Base-by-base conservation (phyloP, 2,329 filamentous ascomycete species). In the Colletotrichum echinochloae region DNA sequence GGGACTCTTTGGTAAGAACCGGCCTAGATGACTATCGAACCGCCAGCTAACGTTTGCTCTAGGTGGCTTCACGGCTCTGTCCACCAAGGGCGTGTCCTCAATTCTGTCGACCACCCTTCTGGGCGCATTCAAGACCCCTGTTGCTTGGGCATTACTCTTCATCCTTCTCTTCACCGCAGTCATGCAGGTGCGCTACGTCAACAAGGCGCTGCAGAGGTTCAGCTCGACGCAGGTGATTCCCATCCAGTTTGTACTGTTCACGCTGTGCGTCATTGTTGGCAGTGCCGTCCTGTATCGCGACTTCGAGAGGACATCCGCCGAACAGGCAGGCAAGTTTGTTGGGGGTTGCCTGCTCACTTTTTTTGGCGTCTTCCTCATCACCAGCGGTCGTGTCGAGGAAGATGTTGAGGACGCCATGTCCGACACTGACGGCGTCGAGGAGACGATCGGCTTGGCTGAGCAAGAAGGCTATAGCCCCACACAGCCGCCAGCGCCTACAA, bases 201-300 rank as follows among this genome's bases (percentile, higher is more conserved):
- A 98, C 83, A 93, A 88, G 74, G 87, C 88, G 1, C 85, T 99
- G 62, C 95, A 98, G 79, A 90, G 93, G 56, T 99, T 98, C 83
- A 94, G 98, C 80, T 97, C 96, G 8, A 99, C 96, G 0, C 94
- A 98, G 79, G 96, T 99, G 75, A 99, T 99, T 73, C 96, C 96
- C 0, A 96, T 96, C 18, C 96, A 99, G 77, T 99, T 99, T 76
- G 96, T 99, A 60, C 89, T 97, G 73, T 99, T 99, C 80, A 99
- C 96, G 0, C 86, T 99, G 9, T 97, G 93, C 7, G 96, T 98
- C 73, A 98, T 99, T 75, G 87, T 97, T 61, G 96, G 96, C 66
- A 98, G 95, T 76, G 95, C 95, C 1, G 87, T 99, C 11, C 83
- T 99, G 7, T 99, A 98, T 79, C 91, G 95, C 60, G 96, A 99